These are phyloP conservation scores for Blepharisma japonicum DNA, from an alignment of 73 alveolate genomes.

Conservation along the genomic window DNA sequence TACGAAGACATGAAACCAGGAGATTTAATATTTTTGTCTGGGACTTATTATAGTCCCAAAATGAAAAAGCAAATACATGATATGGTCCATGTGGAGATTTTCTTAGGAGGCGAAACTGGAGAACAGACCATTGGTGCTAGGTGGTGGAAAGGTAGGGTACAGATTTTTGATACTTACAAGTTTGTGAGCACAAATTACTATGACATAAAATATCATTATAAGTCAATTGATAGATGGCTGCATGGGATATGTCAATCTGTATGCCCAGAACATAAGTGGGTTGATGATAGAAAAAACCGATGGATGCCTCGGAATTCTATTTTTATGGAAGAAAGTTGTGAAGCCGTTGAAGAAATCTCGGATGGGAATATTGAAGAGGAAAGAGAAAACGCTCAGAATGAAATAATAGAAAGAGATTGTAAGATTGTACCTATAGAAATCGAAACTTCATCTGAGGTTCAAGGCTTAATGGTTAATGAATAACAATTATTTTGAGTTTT, in stretches of 20 bases:
- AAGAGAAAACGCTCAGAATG: no score
- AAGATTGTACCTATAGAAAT: no score
- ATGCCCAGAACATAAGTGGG: constrained; percentile 92
- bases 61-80: constrained; percentile 77
- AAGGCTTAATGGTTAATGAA: no score
- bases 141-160: constrained; percentile 77
- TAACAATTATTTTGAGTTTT: no score
- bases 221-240: constrained; percentile 88
- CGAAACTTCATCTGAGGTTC: no score
- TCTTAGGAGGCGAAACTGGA: constrained; percentile 45
- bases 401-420: no score
- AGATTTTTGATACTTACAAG: constrained; percentile 81
- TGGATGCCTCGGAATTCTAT: constrained; percentile 69
- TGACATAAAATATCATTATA: constrained; percentile 80
- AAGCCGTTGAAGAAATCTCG: constrained; percentile 30
- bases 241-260: constrained; percentile 79
- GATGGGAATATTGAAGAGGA: no score
- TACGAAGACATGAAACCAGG: constrained; percentile 79
- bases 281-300: constrained; percentile 56
- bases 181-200: constrained; percentile 83
- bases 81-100: constrained; percentile 95
- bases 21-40: constrained; percentile 86
- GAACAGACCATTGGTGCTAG: constrained; percentile 86
- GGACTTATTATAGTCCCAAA: constrained; percentile 73
- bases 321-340: constrained; percentile 36